Conservation (phyloP, 2,329 filamentous ascomycete species). For the Clathrospora elynae region DNA sequence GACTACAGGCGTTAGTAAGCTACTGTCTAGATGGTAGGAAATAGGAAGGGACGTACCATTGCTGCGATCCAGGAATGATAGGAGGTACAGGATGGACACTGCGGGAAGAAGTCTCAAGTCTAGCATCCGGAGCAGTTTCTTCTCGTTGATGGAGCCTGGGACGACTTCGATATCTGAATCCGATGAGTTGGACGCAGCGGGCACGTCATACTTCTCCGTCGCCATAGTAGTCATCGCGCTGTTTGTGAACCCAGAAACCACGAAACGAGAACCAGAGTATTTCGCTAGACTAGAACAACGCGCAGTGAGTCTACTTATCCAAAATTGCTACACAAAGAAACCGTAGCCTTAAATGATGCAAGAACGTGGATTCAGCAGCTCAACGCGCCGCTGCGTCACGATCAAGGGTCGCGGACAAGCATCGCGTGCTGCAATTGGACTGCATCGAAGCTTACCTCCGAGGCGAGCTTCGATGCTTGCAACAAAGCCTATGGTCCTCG, state of each 20-base stretch:
- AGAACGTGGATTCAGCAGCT: slow-evolving; percentile 29
- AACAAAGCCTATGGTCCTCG: slow-evolving; percentile 7
- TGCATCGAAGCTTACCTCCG: slow-evolving; percentile 12
- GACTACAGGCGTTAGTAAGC: slow-evolving; percentile 18
- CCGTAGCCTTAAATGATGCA: slow-evolving; percentile 37
- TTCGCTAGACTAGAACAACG: too few species aligned
- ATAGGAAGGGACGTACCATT: slow-evolving; percentile 28
- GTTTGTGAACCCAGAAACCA: background rate
- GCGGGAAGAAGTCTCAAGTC: slow-evolving; percentile 51
- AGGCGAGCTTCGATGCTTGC: slow-evolving; percentile 16
- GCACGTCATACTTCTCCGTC: slow-evolving; percentile 26
- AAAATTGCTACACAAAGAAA: background rate
- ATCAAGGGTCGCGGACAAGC: slow-evolving; percentile 5
- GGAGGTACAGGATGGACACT: slow-evolving; percentile 51
- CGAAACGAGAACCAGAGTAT: background rate
- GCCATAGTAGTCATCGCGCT: slow-evolving; percentile 21
- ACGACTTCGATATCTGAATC: slow-evolving; percentile 37
- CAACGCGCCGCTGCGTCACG: slow-evolving; percentile 16
- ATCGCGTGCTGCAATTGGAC: slow-evolving; percentile 26
- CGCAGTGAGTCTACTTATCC: slow-evolving; percentile 11
- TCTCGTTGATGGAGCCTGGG: slow-evolving; percentile 56
- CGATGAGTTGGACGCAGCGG: slow-evolving; percentile 26
- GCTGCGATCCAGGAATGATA: slow-evolving; percentile 47
- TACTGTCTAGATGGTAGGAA: background rate
- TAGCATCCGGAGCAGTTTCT: slow-evolving; percentile 62